Percentiles rank a stretch among this genome's conserved stretches.
These are phyloP conservation scores for Chlorella variabilis DNA, from an alignment of 163 green algal species.

Conservation along the genomic window DNA sequence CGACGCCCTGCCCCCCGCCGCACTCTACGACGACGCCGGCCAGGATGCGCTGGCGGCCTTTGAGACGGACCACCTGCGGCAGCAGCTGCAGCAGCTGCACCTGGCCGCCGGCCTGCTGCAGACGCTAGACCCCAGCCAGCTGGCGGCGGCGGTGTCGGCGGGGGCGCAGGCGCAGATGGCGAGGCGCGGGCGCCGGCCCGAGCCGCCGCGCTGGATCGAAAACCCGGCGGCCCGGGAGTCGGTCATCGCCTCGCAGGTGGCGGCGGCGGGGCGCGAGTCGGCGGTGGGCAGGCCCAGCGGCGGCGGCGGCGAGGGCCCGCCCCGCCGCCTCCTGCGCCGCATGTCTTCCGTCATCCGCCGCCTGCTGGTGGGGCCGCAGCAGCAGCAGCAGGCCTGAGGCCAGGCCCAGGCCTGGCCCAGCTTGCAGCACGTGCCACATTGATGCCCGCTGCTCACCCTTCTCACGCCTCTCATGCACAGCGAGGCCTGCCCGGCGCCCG, in stretches of 20 bases:
- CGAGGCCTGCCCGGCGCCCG: too few species aligned
- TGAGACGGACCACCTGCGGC: not conserved
- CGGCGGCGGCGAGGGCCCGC: not conserved
- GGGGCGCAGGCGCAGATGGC: slow-evolving; percentile 10
- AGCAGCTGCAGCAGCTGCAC: slow-evolving; percentile 15
- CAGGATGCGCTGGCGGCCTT: not conserved
- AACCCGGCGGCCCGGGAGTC: not conserved
- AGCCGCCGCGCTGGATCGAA: slow-evolving; percentile 2
- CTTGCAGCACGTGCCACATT: too few species aligned
- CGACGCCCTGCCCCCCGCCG: not conserved
- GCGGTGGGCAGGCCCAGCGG: not conserved
- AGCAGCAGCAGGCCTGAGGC: not conserved
- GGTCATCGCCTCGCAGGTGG: not conserved
- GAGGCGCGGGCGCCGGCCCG: not conserved
- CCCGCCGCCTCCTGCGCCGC: not conserved
- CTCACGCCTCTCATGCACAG: too few species aligned
- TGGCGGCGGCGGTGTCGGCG: not conserved
- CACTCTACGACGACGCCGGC: not conserved
- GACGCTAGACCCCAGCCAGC: slow-evolving; percentile 6
- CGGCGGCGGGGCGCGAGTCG: not conserved
- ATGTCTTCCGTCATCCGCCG: slow-evolving; percentile 18
- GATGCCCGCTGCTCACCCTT: too few species aligned
- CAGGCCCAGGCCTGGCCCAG: too few species aligned
- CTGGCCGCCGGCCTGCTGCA: slow-evolving; percentile 4
- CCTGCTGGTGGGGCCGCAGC: not conserved